A percentile compares a stretch with the other conserved stretches of the same genome.
These are phyloP conservation scores for Penicillium atrosanguineum DNA, from an alignment of 495 filamentous ascomycete genomes.

Conservation along the genomic window DNA sequence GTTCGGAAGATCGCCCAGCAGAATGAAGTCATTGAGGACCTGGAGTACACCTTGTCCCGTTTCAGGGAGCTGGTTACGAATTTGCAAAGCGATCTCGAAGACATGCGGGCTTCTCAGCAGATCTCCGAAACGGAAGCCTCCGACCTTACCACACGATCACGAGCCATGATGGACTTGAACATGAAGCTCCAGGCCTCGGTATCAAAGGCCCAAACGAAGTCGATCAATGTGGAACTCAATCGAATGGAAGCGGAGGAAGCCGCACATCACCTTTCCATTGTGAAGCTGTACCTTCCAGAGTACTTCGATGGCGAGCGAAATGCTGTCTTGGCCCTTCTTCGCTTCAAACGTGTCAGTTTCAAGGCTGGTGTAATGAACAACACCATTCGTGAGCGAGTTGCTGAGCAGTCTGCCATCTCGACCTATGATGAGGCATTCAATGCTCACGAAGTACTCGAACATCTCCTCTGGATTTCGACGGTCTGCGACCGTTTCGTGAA, in stretches of 20 bases:
- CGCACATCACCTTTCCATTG: slow-evolving; percentile 79
- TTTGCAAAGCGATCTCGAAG: slow-evolving; percentile 82
- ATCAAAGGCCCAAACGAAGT: slow-evolving; percentile 86
- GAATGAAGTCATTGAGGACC: slow-evolving; percentile 75
- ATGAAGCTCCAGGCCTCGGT: slow-evolving; percentile 87
- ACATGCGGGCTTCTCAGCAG: slow-evolving; percentile 86
- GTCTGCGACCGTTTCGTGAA: slow-evolving; percentile 84
- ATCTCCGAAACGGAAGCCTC: slow-evolving; percentile 90
- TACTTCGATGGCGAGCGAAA: slow-evolving; percentile 75
- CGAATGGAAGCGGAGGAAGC: slow-evolving; percentile 90
- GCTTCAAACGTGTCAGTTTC: slow-evolving; percentile 85
- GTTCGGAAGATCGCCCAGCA: slow-evolving; percentile 57
- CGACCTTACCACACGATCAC: slow-evolving; percentile 77
- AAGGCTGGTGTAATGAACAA: slow-evolving; percentile 78
- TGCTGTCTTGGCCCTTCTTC: slow-evolving; percentile 77
- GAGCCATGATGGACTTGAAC: slow-evolving; percentile 95
- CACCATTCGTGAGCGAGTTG: slow-evolving; percentile 75
- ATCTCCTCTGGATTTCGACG: slow-evolving; percentile 76
- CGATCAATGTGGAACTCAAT: slow-evolving; percentile 84
- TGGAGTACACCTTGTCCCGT: slow-evolving; percentile 82
- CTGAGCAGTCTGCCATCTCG: slow-evolving; percentile 50
- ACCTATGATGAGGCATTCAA: slow-evolving; percentile 73
- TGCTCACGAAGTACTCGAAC: slow-evolving; percentile 77
- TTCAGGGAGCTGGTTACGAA: slow-evolving; percentile 87
- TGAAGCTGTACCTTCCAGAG: slow-evolving; percentile 87